Evolutionary conservation across 208 protist genomes (phyloP).

Genomic region (Acanthamoeba royreba): DNA sequence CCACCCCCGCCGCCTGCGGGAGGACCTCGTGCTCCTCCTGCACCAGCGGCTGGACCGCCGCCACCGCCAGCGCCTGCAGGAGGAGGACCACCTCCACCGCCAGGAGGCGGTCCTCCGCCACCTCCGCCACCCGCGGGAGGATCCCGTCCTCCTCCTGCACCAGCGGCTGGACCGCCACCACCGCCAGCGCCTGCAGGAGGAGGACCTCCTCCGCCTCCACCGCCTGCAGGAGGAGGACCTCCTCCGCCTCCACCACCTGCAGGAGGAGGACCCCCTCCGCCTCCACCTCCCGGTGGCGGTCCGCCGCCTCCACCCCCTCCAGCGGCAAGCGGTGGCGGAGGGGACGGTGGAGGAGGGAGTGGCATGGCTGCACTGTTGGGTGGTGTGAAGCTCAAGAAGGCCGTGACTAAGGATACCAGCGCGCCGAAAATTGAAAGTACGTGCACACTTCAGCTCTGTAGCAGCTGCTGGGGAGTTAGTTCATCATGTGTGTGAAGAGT

Average conservation of each 20-base stretch:
- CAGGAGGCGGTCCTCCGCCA: too few species aligned
- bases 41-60: not conserved
- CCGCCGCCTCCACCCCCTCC: not conserved
- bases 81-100: not conserved
- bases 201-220: not conserved
- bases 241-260: too few species aligned
- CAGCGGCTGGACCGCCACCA: not conserved
- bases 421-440: not conserved
- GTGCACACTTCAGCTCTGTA: too few species aligned
- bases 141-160: too few species aligned
- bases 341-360: not conserved
- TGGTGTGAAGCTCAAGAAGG: not conserved
- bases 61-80: not conserved
- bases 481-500: too few species aligned
- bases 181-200: not conserved
- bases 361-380: not conserved
- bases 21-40: not conserved
- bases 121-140: not conserved
- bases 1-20: not conserved
- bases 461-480: too few species aligned
- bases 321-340: not conserved
- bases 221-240: too few species aligned
- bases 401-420: not conserved
- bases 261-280: not conserved
- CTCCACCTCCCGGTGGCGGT: not conserved